A percentile compares a stretch with the other conserved stretches of the same genome.
phyloP scores from a whole-genome alignment of 768 basidiomycete genomes.

The Russula sp. region DNA sequence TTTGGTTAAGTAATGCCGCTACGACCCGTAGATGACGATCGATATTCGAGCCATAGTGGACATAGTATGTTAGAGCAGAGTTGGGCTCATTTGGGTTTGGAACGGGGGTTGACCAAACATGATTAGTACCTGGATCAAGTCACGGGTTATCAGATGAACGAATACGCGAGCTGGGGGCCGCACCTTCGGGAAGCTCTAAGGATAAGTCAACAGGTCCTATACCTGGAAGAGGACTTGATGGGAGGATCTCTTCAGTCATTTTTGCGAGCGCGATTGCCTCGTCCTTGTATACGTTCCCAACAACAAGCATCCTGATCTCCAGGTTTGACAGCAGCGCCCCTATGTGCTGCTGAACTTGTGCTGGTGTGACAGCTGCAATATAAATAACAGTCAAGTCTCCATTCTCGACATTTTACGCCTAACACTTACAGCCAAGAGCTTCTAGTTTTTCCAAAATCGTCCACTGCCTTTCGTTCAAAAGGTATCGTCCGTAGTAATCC shows the following conservation, averaged over 20 bases:
- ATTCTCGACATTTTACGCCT: background rate
- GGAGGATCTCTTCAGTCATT: conserved; percentile 64
- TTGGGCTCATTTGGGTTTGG: conserved; percentile 86
- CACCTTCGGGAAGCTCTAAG: conserved; percentile 71
- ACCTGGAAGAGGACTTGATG: conserved; percentile 50
- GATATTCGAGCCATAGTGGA: conserved; percentile 68
- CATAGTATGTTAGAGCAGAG: conserved; percentile 80
- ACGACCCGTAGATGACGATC: conserved; percentile 65
- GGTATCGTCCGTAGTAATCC: conserved; percentile 69
- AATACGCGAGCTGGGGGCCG: conserved; percentile 20
- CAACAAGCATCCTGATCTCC: conserved; percentile 67
- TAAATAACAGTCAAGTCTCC: conserved; percentile 4
- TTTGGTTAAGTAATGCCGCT: conserved; percentile 71
- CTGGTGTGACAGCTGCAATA: conserved; percentile 61
- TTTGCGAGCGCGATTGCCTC: conserved; percentile 74
- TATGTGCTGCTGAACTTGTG: conserved; percentile 66
- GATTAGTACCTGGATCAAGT: conserved; percentile 57
- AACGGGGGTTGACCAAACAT: conserved; percentile 60
- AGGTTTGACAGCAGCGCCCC: conserved; percentile 57
- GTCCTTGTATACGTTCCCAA: conserved; percentile 83
- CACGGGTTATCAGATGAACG: background rate
- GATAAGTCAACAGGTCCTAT: conserved; percentile 50
- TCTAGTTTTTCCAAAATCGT: conserved; percentile 71
- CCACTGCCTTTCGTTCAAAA: conserved; percentile 71
- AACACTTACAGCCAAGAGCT: conserved; percentile 67